Percentiles rank a stretch among this genome's conserved stretches.
These are phyloP conservation scores for Plasmodium vinckei DNA, from an alignment of 169 alveolate species.

Conservation along the genomic window DNA sequence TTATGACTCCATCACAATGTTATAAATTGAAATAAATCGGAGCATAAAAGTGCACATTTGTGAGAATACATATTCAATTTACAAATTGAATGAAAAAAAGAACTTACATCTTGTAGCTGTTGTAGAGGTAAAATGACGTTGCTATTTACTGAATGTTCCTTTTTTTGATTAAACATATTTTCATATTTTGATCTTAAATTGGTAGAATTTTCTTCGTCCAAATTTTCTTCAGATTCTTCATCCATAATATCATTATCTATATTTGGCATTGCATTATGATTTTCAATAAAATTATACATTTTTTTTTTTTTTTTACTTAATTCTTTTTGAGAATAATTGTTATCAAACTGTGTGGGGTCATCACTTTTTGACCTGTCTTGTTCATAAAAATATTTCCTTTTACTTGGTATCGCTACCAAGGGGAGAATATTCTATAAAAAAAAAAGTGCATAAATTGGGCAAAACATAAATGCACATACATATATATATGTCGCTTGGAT, in stretches of 20 bases:
- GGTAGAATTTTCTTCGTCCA: background rate
- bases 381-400: constrained; percentile 30
- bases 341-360: background rate
- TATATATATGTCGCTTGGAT: background rate
- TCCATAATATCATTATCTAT: background rate
- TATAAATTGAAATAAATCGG: no score
- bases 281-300: constrained; percentile 40
- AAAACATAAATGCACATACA: background rate
- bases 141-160: background rate
- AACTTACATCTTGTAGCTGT: constrained; percentile 53
- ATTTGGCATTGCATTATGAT: background rate
- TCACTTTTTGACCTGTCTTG: background rate
- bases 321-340: background rate
- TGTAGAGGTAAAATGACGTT: constrained; percentile 51
- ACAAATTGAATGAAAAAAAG: background rate
- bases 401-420: constrained; percentile 66
- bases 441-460: background rate
- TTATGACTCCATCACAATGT: no score
- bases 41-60: no score
- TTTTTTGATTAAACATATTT: background rate
- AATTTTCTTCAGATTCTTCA: background rate
- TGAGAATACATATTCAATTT: no score
- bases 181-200: background rate
- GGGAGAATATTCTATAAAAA: constrained; percentile 52
- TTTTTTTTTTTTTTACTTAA: constrained; percentile 17